phyloP scores from a whole-genome alignment of 163 green algal genomes.

The Scenedesmus sp. region DNA sequence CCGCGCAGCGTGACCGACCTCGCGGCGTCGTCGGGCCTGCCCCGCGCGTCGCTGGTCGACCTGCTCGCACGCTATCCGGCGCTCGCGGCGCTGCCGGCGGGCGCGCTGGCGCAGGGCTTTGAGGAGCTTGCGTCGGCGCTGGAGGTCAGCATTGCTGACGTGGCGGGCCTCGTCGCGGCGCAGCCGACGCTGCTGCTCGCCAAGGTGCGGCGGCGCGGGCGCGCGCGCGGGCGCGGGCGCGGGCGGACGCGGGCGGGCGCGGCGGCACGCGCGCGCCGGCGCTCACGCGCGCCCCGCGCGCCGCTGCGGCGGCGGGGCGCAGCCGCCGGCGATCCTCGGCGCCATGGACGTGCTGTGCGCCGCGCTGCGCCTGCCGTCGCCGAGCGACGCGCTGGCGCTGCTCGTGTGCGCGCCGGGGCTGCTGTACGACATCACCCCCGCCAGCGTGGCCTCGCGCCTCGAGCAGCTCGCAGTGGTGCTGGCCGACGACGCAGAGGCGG shows the following conservation, averaged over 20 bases:
- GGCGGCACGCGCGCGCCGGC: too few relatives aligned
- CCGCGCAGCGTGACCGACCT: neutral
- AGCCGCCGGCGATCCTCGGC: slow-evolving; percentile 20
- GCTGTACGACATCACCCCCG: slow-evolving; percentile 51
- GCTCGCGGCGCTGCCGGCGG: neutral
- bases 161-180: slow-evolving; percentile 43
- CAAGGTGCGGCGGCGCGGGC: slow-evolving; percentile 46
- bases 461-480: slow-evolving; percentile 45
- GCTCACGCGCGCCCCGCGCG: too few relatives aligned
- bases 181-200: slow-evolving; percentile 61
- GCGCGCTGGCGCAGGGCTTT: slow-evolving; percentile 40
- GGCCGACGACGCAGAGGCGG: slow-evolving; percentile 1
- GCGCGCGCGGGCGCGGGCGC: too few relatives aligned
- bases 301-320: neutral
- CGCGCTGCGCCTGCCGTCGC: neutral
- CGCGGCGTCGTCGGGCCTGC: neutral
- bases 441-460: slow-evolving; percentile 33
- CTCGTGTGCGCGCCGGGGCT: slow-evolving; percentile 51
- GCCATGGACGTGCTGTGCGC: slow-evolving; percentile 23
- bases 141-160: slow-evolving; percentile 36
- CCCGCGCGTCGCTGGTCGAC: too few relatives aligned
- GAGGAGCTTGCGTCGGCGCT: slow-evolving; percentile 49
- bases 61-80: slow-evolving; percentile 2
- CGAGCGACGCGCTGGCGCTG: slow-evolving; percentile 44
- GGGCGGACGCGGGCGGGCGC: too few relatives aligned